Conservation (phyloP, 495 filamentous ascomycete genomes). For the Penicillium longicatenatum region DNA sequence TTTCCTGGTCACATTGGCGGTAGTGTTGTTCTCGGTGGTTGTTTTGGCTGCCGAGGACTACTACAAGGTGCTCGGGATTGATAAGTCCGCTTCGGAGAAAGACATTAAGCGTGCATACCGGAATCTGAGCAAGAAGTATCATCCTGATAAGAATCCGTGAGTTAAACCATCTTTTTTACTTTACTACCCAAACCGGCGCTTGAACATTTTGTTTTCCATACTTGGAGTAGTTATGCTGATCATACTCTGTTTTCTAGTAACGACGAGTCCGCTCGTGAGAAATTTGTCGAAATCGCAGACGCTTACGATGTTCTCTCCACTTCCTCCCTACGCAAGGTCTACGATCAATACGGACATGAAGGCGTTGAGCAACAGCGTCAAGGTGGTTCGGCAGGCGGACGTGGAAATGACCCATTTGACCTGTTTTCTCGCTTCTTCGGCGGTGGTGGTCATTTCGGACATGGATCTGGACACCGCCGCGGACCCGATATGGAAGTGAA, state of each 20-base stretch:
- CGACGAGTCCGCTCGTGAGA: constrained; percentile 79
- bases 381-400: constrained; percentile 60
- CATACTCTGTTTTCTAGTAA: constrained; percentile 47
- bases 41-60: constrained; percentile 76
- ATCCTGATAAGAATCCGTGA: constrained; percentile 98
- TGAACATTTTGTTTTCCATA: neutral
- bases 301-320: constrained; percentile 94
- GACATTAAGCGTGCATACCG: constrained; percentile 98
- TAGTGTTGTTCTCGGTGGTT: constrained; percentile 28
- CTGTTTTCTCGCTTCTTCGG: constrained; percentile 98
- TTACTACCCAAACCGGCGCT: neutral
- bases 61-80: constrained; percentile 87
- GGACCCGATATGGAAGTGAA: constrained; percentile 92
- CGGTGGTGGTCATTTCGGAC: constrained; percentile 79
- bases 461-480: constrained; percentile 71
- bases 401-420: constrained; percentile 87
- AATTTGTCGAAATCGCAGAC: constrained; percentile 93
- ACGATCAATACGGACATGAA: constrained; percentile 94
- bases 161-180: constrained; percentile 29
- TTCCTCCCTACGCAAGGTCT: constrained; percentile 79
- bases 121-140: constrained; percentile 89
- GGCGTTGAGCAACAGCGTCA: constrained; percentile 82
- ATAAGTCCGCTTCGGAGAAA: constrained; percentile 78
- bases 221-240: neutral
- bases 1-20: constrained; percentile 21